Evolutionary conservation across 768 basidiomycete species (phyloP), one percentile per base, ranked within the genome.

Genomic region (Tulasnella sp.): DNA sequence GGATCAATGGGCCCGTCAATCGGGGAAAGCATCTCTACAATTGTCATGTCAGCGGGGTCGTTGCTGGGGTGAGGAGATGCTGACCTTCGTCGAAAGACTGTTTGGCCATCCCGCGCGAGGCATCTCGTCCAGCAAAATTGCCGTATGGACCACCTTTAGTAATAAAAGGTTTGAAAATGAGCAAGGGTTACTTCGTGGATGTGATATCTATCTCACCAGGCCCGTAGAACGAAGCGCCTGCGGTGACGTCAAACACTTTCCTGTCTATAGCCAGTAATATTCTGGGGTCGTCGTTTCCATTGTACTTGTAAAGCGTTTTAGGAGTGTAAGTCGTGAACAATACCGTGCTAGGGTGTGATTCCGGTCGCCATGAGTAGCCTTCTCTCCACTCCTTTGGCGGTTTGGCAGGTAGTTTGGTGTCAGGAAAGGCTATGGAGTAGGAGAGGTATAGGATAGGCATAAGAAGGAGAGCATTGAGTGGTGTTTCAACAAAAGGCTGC

Each of bases 41-140:
- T 43, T 8, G 15, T 17, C 9, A 3, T 21, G 19, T 19, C 8
- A 43, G 42, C 21, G 21, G 42, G 3, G n/a, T 11, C 8, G 17
- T 43, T 41, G 31, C 21, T 4, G 51, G 14, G 12, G 23, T 2
- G 27, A 4, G 2, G 19, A 11, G 17, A 39, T 34, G 65, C 84
- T 51, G 65, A 89, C 92, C 89, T n/a, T 73, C 29, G 49, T 93
- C 93, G 62, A 96, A 97, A 2, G 91, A 94, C 71, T 97, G 93
- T 70, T 93, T 96, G 6, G 94, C 94, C 87, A 98, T 93, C 4
- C 94, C 93, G 35, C 93, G 74, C 14, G 89, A 93, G 1, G 94
- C 94, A 70, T 99, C 94, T 48, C 93, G 72, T 4, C 94, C 96
- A 2, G 96, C 93, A 73, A 99, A 98, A 70, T 93, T 94, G 29